A percentile compares a stretch with the other conserved stretches of the same genome.
Evolutionary conservation across 257 asterid species (phyloP).

Genomic region (Rubia yunnanensis): DNA sequence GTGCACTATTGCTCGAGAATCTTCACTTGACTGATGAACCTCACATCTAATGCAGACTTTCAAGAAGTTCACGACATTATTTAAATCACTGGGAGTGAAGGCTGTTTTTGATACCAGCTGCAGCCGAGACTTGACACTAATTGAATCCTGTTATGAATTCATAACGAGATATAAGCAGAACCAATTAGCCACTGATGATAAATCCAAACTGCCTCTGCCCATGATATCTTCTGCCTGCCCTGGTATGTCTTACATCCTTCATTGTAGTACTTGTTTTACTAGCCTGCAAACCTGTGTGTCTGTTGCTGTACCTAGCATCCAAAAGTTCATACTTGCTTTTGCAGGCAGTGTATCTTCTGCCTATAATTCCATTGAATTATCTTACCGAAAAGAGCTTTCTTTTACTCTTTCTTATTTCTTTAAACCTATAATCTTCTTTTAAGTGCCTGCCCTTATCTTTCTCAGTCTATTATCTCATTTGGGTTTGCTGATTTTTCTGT

Average conservation of each 20-base stretch:
- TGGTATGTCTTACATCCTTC: slow-evolving; percentile 34
- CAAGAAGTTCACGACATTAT: slow-evolving; percentile 69
- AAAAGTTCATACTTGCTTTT: background rate
- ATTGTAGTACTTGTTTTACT: slow-evolving; percentile 2
- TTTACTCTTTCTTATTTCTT: background rate
- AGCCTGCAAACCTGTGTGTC: background rate
- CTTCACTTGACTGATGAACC: background rate
- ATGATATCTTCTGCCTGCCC: slow-evolving; percentile 97
- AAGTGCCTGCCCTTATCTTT: background rate
- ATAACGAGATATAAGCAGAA: slow-evolving; percentile 53
- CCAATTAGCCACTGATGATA: slow-evolving; percentile 32
- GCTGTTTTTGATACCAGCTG: slow-evolving; percentile 90
- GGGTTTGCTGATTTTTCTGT: background rate
- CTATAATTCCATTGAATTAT: background rate
- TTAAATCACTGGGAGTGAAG: slow-evolving; percentile 83
- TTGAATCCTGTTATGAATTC: slow-evolving; percentile 88
- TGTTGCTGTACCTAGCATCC: background rate
- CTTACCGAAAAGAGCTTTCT: background rate
- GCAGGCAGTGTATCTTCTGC: too few relatives aligned
- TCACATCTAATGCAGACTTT: slow-evolving; percentile 41
- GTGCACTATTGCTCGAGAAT: background rate
- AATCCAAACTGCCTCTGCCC: slow-evolving; percentile 43
- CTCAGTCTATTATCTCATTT: slow-evolving; percentile 6
- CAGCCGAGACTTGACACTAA: slow-evolving; percentile 80
- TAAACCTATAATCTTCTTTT: background rate